Conservation (phyloP, 768 basidiomycete genomes). For the Agrocybe praecox region DNA sequence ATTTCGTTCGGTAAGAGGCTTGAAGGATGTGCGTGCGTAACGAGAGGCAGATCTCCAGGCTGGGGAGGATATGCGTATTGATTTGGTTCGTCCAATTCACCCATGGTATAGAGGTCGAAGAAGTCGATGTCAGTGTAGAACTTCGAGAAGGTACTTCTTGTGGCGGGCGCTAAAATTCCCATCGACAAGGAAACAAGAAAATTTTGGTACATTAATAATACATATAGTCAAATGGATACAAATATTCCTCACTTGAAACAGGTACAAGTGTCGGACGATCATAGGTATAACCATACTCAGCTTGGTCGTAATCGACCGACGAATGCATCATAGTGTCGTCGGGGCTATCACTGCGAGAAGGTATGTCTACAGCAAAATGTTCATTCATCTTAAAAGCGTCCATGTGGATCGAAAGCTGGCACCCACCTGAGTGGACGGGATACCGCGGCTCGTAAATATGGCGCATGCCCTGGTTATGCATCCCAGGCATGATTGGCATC, state of each 20-base stretch:
- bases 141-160: constrained; percentile 28
- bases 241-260: constrained; percentile 16
- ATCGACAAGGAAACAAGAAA: constrained; percentile 22
- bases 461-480: background rate
- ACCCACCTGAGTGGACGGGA: constrained; percentile 16
- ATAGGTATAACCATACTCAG: constrained; percentile 6
- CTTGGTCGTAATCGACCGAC: constrained; percentile 1
- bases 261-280: background rate
- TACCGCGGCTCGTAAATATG: constrained; percentile 1
- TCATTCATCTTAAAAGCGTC: constrained; percentile 1
- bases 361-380: constrained; percentile 7
- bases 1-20: constrained; percentile 17
- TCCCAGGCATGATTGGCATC: background rate
- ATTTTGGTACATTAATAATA: constrained; percentile 14
- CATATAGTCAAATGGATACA: constrained; percentile 20
- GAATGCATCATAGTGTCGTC: constrained; percentile 8
- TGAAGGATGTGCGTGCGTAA: constrained; percentile 14
- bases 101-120: constrained; percentile 7
- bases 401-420: background rate
- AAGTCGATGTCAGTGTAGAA: constrained; percentile 21
- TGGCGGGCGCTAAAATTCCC: constrained; percentile 21
- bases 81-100: constrained; percentile 7
- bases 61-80: background rate
- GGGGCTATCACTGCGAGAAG: constrained; percentile 14
- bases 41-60: background rate